Conservation (phyloP, 345 rosid species). For the Melaleuca alternifolia region DNA sequence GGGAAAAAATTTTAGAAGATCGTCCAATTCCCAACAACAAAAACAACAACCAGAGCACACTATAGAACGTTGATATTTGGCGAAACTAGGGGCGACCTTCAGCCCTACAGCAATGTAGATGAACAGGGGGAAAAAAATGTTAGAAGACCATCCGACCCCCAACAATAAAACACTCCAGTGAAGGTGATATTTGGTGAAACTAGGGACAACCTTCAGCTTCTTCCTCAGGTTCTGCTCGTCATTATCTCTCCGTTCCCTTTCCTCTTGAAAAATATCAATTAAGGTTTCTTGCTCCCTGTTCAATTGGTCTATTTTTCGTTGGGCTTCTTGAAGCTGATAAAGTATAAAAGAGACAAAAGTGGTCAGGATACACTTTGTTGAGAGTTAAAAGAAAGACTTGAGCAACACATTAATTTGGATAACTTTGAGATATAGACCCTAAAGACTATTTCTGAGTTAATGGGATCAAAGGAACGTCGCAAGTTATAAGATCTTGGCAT, state of each 20-base stretch:
- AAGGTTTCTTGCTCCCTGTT: slow-evolving; percentile 65
- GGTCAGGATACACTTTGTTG: not conserved
- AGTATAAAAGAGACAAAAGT: not conserved
- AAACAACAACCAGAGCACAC: not conserved
- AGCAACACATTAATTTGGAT: not conserved
- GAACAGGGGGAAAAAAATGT: no score
- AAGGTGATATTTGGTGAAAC: not conserved
- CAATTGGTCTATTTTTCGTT: slow-evolving; percentile 41
- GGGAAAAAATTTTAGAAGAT: not conserved
- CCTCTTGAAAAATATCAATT: slow-evolving; percentile 61
- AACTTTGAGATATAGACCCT: not conserved
- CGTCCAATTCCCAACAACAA: not conserved
- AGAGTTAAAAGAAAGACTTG: not conserved
- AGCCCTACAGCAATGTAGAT: not conserved
- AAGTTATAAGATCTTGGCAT: not conserved
- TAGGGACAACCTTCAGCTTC: slow-evolving; percentile 46
- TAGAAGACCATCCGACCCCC: no score
- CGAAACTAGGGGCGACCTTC: slow-evolving; percentile 30
- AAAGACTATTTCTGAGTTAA: not conserved
- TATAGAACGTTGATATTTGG: not conserved
- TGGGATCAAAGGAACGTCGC: not conserved
- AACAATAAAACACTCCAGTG: no score
- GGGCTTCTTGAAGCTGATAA: slow-evolving; percentile 40
- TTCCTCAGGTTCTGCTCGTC: slow-evolving; percentile 64
- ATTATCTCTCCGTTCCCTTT: slow-evolving; percentile 54